phyloP scores from a whole-genome alignment of 2,329 filamentous ascomycete species.

The Alternaria sp. region DNA sequence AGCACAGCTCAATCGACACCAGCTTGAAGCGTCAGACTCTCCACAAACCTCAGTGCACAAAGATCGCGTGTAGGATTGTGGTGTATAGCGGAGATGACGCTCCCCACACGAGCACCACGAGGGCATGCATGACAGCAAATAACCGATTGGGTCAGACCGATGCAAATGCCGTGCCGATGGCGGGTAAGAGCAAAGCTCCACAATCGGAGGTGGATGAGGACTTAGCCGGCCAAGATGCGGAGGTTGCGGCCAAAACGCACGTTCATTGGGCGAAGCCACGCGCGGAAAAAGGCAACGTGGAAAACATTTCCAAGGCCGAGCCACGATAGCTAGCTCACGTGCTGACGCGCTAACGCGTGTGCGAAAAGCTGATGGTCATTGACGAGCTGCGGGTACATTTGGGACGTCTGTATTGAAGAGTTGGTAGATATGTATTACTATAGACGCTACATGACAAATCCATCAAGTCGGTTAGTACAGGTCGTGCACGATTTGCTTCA shows the following conservation, averaged over 20 bases:
- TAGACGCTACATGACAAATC: background rate
- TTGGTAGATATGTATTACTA: background rate
- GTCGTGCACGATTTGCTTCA: slow-evolving; percentile 42
- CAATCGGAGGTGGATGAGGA: slow-evolving; percentile 30
- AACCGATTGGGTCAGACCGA: slow-evolving; percentile 35
- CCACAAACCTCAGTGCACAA: slow-evolving; percentile 19
- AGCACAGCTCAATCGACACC: slow-evolving; percentile 8
- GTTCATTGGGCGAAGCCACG: slow-evolving; percentile 15
- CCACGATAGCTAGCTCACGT: background rate
- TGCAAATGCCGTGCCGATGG: slow-evolving; percentile 41
- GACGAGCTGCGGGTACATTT: background rate
- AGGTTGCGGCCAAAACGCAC: slow-evolving; percentile 17
- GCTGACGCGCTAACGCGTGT: slow-evolving; percentile 1
- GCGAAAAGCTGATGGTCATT: background rate
- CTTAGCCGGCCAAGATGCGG: slow-evolving; percentile 30
- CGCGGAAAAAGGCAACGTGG: slow-evolving; percentile 21
- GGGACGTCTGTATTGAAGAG: background rate
- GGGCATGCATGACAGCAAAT: slow-evolving; percentile 29
- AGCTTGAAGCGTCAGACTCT: slow-evolving; percentile 15
- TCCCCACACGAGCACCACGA: slow-evolving; percentile 40
- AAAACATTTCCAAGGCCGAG: slow-evolving; percentile 25
- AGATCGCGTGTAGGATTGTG: background rate
- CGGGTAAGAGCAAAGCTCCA: slow-evolving; percentile 37
- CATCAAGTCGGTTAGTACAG: slow-evolving; percentile 28
- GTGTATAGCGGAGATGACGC: slow-evolving; percentile 29